Conservation (phyloP, 2,329 filamentous ascomycete genomes). For the Exophiala sp. region DNA sequence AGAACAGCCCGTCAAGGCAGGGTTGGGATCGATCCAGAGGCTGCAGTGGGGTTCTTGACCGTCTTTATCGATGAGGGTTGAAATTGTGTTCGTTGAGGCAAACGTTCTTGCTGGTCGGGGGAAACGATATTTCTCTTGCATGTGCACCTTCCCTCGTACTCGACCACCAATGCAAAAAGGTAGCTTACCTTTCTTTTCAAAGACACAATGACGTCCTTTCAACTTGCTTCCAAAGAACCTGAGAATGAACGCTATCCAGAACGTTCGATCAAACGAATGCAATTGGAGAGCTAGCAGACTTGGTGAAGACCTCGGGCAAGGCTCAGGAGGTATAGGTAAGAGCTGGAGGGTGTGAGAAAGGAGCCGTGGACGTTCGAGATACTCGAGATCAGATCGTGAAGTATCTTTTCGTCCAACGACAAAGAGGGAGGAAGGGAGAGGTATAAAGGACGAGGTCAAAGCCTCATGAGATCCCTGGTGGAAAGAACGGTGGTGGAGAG, state of each 20-base stretch:
- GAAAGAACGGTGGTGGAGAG: conserved; percentile 14
- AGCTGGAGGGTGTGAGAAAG: conserved; percentile 15
- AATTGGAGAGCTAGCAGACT: conserved; percentile 11
- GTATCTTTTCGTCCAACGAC: conserved; percentile 26
- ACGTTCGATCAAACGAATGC: conserved; percentile 24
- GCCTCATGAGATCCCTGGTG: conserved; percentile 16
- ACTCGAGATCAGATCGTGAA: conserved; percentile 22
- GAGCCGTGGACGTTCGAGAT: conserved; percentile 27
- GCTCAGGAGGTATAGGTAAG: conserved; percentile 19
- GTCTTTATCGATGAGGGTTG: too few relatives aligned
- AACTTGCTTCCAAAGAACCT: conserved; percentile 7
- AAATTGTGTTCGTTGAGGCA: neutral
- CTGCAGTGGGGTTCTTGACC: neutral
- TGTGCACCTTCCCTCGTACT: neutral
- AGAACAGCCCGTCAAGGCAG: neutral
- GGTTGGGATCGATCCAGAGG: neutral
- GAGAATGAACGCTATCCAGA: conserved; percentile 27
- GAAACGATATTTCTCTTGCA: neutral
- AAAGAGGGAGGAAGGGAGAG: conserved; percentile 17
- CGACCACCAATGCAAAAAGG: neutral
- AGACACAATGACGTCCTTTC: conserved; percentile 3
- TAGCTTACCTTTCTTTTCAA: neutral
- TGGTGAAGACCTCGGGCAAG: conserved; percentile 11
- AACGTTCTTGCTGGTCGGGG: neutral
- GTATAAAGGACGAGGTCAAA: conserved; percentile 23